phyloP scores from a whole-genome alignment of 1,139 yeast species.

The Pichia sp. region DNA sequence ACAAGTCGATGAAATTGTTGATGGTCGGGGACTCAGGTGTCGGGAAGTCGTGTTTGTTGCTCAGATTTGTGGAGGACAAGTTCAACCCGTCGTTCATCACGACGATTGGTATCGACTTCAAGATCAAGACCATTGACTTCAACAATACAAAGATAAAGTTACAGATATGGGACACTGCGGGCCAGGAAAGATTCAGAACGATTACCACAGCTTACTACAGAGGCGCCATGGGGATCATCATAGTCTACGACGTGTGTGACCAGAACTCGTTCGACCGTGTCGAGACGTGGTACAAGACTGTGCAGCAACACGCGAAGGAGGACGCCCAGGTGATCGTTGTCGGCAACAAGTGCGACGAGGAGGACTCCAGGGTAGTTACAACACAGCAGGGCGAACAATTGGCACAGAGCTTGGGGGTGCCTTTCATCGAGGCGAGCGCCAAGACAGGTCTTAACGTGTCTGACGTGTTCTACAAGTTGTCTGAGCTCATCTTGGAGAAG shows the following conservation, averaged over 20 bases:
- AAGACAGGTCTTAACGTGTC: slow-evolving; percentile 91
- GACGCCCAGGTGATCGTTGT: slow-evolving; percentile 92
- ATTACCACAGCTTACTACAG: slow-evolving; percentile 97
- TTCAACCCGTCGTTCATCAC: slow-evolving; percentile 95
- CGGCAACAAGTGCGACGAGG: slow-evolving; percentile 93
- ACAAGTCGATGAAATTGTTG: slow-evolving; percentile 87
- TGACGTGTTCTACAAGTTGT: slow-evolving; percentile 84
- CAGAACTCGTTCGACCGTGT: slow-evolving; percentile 83
- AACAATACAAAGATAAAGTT: slow-evolving; percentile 90
- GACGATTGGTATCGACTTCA: slow-evolving; percentile 96
- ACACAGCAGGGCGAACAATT: slow-evolving; percentile 85
- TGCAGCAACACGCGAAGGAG: slow-evolving; percentile 92
- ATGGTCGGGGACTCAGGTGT: slow-evolving; percentile 96
- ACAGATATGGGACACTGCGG: slow-evolving; percentile 99
- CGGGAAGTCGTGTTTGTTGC: slow-evolving; percentile 90
- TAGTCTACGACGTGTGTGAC: slow-evolving; percentile 95
- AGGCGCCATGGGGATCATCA: slow-evolving; percentile 97
- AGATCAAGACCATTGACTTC: slow-evolving; percentile 91
- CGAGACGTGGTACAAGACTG: slow-evolving; percentile 92
- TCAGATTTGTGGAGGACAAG: slow-evolving; percentile 94
- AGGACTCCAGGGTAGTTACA: slow-evolving; percentile 68
- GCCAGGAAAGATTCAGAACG: slow-evolving; percentile 96
- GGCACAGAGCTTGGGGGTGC: slow-evolving; percentile 84
- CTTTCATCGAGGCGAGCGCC: slow-evolving; percentile 94
- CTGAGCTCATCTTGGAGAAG: slow-evolving; percentile 82